Base-by-base conservation (phyloP, 148 eudicot genomes). In the Rhododendron vialii region DNA sequence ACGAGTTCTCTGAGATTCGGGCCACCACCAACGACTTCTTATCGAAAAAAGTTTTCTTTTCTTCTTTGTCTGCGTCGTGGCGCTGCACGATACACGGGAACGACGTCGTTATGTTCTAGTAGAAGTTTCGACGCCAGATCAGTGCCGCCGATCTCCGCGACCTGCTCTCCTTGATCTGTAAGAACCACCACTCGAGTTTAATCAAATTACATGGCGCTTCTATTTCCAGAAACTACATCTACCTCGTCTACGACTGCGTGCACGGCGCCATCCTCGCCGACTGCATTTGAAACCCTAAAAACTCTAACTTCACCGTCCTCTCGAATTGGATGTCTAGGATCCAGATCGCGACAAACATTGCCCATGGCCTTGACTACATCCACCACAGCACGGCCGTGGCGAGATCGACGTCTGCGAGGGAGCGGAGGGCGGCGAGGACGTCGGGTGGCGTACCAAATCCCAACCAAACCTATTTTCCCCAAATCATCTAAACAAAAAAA, bases 291-390 rank as follows among this genome's bases (percentile, higher is more conserved):
- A 95, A 95, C 85, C 88, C 91, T 50, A 90, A 83, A 61, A 96
- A 94, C 87, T 94, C 94, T 59, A 90, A 85, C 53, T 97, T 90
- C 59, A 92, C 96, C 0, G 93, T 95, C 0, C 85, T 97, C 0
- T 89, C 93, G 0, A 94, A 79, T 84, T 97, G 98, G 98, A 81
- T 93, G 36, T 90, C 94, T 1, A 84, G 99, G 36, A 88, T 94
- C 18, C 92, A 88, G 30, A 88, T 95, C 43, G 94, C 94, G 4
- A 89, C 93, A 2, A 96, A 92, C 61, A 6, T 97, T 0, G 98
- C 99, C 18, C 95, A 94, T 48, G 98, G 96, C 13, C 78, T 97
- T 1, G 98, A 97, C 88, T 97, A 97, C 47, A 91, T 94, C 82
- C 99, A 97, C 83, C 91, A 95, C 89, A 92, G 90, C 43, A 94